Evolutionary conservation across 441 rosid species (phyloP), one percentile per base, ranked within the genome.

Genomic region (Arabidopsis hybrid): DNA sequence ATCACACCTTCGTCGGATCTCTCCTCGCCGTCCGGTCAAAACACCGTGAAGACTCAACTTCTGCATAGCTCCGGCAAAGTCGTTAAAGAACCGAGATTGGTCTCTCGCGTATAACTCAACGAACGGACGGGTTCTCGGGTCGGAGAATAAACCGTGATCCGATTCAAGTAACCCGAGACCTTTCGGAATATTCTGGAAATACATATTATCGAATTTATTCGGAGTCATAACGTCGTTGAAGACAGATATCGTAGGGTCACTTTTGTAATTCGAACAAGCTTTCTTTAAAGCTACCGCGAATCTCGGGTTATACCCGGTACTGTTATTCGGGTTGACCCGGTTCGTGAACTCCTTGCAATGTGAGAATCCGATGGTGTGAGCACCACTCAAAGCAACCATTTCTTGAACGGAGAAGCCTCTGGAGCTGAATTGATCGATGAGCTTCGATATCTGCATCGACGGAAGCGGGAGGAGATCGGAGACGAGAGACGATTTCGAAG

Each of bases 151-250:
- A n/a, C 81, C 89, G 65, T 86, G 88, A 76, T 89, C 93, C 40
- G 93, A 84, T 9, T 84, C 63, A 40, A 89, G 69, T 32, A 89
- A 69, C 39, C 89, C 93, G 47, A 89, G 78, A 11, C 93, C 93
- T 36, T 84, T 87, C 0, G 82, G 88, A 17, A 89, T 75, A 60
- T 89, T 89, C 78, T 89, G 83, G 75, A 60, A 89, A 62, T 89
- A 89, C 81, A 81, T 21, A 52, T 89, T 89, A 18, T 89, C 93
- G 76, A 89, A 89, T 67, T 84, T 84, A 71, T 85, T 87, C 0
- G 93, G 93, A 36, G 85, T 80, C 88, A 84, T 89, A 1, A 89
- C 77, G 51, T 89, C 93, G 75, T 89, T 89, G 61, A 87, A 85
- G 57, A 89, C 93, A 3, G 93, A 87, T n/a, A 85, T 53, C 6